A percentile compares a stretch with the other conserved stretches of the same genome.
phyloP scores from a whole-genome alignment of 441 rosid species.

The Sinapis alba region DNA sequence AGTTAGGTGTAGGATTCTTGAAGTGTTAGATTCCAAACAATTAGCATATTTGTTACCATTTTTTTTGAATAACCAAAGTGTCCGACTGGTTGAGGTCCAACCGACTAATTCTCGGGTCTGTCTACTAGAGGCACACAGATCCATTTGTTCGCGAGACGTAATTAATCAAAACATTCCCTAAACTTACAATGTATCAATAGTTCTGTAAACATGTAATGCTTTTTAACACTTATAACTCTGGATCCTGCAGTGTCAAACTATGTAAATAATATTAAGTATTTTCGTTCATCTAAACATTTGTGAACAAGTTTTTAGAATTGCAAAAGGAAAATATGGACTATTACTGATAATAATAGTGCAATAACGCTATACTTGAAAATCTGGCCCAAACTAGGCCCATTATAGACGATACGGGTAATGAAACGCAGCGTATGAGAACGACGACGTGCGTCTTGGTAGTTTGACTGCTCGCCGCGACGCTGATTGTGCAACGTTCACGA shows the following conservation, averaged over 20 bases:
- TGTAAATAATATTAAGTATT: too few species aligned
- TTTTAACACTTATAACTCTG: too few species aligned
- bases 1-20: not conserved
- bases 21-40: not conserved
- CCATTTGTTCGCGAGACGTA: too few species aligned
- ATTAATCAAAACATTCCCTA: not conserved
- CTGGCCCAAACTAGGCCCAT: slow-evolving; percentile 27
- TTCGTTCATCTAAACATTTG: too few species aligned
- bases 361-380: not conserved
- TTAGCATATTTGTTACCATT: not conserved
- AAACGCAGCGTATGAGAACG: slow-evolving; percentile 20
- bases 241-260: too few species aligned
- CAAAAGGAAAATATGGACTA: not conserved
- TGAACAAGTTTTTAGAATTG: too few species aligned
- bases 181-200: not conserved
- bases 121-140: too few species aligned
- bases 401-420: not conserved
- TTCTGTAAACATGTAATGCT: not conserved
- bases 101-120: too few species aligned
- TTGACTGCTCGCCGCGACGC: slow-evolving; percentile 20
- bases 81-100: too few species aligned
- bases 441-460: slow-evolving; percentile 7
- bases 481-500: slow-evolving; percentile 22
- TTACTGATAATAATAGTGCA: not conserved
- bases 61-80: too few species aligned